These are phyloP conservation scores for Mucor plumbeus DNA, from an alignment of 371 early-diverging fungal genomes.

Conservation along the genomic window DNA sequence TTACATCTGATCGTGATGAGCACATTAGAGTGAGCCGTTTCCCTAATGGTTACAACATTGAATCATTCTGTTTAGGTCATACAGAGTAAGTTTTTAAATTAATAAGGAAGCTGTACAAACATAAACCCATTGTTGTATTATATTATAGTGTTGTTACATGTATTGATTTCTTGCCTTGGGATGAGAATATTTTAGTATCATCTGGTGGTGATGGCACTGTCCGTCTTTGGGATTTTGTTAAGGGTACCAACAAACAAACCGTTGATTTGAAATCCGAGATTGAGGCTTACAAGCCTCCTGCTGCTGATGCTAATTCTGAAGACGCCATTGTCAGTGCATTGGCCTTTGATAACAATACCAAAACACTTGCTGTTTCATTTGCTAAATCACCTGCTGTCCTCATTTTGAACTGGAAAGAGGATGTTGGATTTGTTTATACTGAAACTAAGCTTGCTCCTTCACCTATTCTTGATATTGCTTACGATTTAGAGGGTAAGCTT, in stretches of 20 bases:
- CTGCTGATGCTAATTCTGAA: conserved; percentile 47
- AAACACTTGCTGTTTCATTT: conserved; percentile 41
- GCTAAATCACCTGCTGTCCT: conserved; percentile 47
- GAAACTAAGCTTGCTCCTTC: conserved; percentile 32
- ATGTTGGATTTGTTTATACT: conserved; percentile 28
- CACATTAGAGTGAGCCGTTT: conserved; percentile 91
- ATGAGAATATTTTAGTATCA: conserved; percentile 65
- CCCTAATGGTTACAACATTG: conserved; percentile 89
- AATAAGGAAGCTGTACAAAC: too few species aligned
- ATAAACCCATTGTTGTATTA: background rate
- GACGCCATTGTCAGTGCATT: conserved; percentile 43
- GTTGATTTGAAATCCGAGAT: conserved; percentile 51
- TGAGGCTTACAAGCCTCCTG: conserved; percentile 48
- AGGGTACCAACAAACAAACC: conserved; percentile 48
- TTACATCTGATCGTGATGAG: conserved; percentile 96
- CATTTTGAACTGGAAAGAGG: conserved; percentile 37
- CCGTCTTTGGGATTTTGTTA: conserved; percentile 77
- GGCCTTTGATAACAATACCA: conserved; percentile 24
- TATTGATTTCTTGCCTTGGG: conserved; percentile 57
- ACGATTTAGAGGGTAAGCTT: conserved; percentile 36
- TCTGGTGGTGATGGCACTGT: conserved; percentile 90
- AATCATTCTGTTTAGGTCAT: conserved; percentile 92
- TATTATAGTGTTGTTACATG: conserved; percentile 67
- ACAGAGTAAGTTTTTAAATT: conserved; percentile 61
- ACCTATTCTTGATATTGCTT: conserved; percentile 38